These are phyloP conservation scores for Pseudocercospora eumusae DNA, from an alignment of 2,329 filamentous ascomycete genomes.

Conservation along the genomic window DNA sequence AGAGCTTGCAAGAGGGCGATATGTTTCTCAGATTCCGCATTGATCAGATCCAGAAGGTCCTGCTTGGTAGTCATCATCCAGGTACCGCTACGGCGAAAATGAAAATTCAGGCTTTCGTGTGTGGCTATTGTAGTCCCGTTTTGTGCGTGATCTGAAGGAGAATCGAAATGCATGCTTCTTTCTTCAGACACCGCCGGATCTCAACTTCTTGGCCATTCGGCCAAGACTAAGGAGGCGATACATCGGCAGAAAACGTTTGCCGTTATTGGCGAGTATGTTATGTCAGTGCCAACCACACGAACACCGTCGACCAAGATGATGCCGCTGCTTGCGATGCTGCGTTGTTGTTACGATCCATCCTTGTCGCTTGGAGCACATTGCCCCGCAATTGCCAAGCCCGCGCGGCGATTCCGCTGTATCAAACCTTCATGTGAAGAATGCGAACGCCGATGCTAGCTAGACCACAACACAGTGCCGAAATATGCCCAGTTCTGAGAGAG, in stretches of 20 bases:
- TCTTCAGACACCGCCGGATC: not conserved
- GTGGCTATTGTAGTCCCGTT: not conserved
- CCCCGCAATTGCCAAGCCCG: not conserved
- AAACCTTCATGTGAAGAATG: not conserved
- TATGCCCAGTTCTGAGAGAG: not conserved
- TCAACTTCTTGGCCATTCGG: not conserved
- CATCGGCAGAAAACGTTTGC: not conserved
- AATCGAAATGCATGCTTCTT: not conserved
- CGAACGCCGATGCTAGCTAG: not conserved
- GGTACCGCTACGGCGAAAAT: not conserved
- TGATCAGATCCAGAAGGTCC: conserved; percentile 33
- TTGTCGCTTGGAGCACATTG: not conserved
- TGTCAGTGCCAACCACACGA: not conserved
- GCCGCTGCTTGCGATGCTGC: too few species aligned
- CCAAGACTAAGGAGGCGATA: not conserved
- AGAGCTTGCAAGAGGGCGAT: conserved; percentile 40
- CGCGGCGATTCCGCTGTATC: not conserved
- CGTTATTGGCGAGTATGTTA: not conserved
- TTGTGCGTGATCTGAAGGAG: not conserved
- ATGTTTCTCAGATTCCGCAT: conserved; percentile 34
- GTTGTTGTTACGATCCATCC: too few species aligned
- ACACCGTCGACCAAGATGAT: too few species aligned
- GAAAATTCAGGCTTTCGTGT: not conserved
- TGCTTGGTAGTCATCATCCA: conserved; percentile 20
- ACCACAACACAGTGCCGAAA: not conserved